Evolutionary conservation across 1,284 basidiomycete genomes (phyloP).

Genomic region (Austropuccinia psidii): DNA sequence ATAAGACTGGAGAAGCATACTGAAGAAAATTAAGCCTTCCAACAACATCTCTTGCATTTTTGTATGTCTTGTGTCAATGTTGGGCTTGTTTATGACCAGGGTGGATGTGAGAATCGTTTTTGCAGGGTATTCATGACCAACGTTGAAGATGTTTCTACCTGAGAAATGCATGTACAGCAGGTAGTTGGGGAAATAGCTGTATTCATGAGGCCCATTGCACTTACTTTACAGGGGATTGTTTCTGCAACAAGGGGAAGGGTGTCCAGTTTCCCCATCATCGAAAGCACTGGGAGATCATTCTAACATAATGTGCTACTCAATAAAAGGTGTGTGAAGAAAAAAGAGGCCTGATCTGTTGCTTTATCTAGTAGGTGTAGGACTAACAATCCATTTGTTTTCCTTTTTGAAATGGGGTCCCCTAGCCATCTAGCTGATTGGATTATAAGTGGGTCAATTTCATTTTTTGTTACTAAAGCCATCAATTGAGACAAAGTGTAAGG

Average conservation of each 20-base stretch:
- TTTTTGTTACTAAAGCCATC: background rate
- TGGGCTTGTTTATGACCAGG: background rate
- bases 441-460: background rate
- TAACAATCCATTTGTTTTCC: background rate
- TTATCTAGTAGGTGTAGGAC: background rate
- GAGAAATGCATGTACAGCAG: background rate
- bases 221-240: background rate
- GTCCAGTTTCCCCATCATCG: background rate
- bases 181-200: background rate
- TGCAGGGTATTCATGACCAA: background rate
- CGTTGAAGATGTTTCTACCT: background rate
- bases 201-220: background rate
- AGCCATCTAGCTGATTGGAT: background rate
- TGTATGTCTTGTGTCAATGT: background rate
- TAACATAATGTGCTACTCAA: background rate
- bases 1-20: background rate
- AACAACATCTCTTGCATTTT: background rate
- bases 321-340: background rate
- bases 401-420: background rate
- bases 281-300: background rate
- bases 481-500: background rate
- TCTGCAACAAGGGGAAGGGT: background rate
- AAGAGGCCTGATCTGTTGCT: background rate
- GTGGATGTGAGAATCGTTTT: background rate
- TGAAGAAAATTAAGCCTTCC: background rate